Evolutionary conservation across 352 stramenopile genomes (phyloP).

Genomic region (Pythium angustatum): DNA sequence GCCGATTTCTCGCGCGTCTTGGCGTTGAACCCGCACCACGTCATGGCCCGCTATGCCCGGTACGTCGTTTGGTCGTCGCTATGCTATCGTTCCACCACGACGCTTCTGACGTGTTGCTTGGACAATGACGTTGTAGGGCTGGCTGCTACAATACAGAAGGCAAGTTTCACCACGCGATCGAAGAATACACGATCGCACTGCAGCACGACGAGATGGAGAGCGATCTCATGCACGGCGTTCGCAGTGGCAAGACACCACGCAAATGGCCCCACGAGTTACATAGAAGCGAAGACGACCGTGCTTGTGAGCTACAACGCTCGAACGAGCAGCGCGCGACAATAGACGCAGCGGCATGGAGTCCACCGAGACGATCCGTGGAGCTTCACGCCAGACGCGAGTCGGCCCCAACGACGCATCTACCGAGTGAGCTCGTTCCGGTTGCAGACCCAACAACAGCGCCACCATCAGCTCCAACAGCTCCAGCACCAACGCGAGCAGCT

Average conservation of each 20-base stretch:
- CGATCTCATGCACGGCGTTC: slow-evolving; percentile 7
- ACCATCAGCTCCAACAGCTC: background rate
- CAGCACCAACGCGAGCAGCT: background rate
- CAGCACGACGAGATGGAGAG: slow-evolving; percentile 64
- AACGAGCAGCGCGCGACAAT: slow-evolving; percentile 1
- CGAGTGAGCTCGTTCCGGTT: too few relatives aligned
- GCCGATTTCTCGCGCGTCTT: slow-evolving; percentile 64
- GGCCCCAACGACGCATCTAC: background rate
- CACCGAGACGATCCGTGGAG: background rate
- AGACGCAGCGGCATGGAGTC: background rate
- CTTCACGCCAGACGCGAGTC: background rate
- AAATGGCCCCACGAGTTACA: background rate
- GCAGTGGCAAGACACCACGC: background rate
- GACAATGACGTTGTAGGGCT: slow-evolving; percentile 41
- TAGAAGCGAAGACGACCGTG: background rate
- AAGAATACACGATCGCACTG: slow-evolving; percentile 74
- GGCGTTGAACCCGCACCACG: slow-evolving; percentile 67
- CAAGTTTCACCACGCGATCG: slow-evolving; percentile 68
- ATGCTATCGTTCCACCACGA: too few relatives aligned
- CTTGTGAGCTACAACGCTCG: background rate
- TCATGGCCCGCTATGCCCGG: slow-evolving; percentile 74
- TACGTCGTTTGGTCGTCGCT: background rate
- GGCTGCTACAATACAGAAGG: slow-evolving; percentile 75
- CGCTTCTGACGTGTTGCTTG: too few relatives aligned
- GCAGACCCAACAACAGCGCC: background rate